Conservation (phyloP, 371 early-diverging fungal genomes). For the Zychaea mexicana region DNA sequence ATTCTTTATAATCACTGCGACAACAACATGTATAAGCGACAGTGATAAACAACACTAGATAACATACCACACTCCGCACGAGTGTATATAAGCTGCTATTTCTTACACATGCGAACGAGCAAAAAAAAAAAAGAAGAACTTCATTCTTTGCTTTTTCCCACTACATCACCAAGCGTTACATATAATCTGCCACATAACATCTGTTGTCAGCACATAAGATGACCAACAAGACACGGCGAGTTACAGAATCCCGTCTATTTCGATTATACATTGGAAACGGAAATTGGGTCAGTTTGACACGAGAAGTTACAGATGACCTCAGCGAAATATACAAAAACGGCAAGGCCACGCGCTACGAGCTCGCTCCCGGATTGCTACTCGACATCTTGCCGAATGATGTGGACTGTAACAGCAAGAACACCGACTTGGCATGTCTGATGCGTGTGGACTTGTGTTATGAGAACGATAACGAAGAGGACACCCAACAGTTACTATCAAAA, state of each 20-base stretch:
- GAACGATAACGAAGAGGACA: neutral
- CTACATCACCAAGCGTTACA: neutral
- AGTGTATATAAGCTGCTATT: neutral
- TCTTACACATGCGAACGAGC: neutral
- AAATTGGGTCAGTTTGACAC: conserved; percentile 42
- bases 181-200: neutral
- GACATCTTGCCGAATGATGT: conserved; percentile 51
- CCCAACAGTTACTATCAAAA: conserved; percentile 24
- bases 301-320: conserved; percentile 38
- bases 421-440: conserved; percentile 43
- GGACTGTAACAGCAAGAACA: conserved; percentile 47
- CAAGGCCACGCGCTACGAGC: conserved; percentile 33
- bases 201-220: neutral
- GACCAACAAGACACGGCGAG: neutral
- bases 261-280: conserved; percentile 47
- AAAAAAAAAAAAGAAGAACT: neutral
- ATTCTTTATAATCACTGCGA: neutral
- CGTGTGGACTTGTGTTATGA: conserved; percentile 41
- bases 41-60: neutral
- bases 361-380: conserved; percentile 31
- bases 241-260: conserved; percentile 11
- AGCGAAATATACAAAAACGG: conserved; percentile 33
- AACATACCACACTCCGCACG: neutral
- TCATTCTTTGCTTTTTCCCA: neutral
- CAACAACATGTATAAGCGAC: neutral